Evolutionary conservation across 495 filamentous ascomycete genomes (phyloP).

Genomic region (Echria macrotheca): DNA sequence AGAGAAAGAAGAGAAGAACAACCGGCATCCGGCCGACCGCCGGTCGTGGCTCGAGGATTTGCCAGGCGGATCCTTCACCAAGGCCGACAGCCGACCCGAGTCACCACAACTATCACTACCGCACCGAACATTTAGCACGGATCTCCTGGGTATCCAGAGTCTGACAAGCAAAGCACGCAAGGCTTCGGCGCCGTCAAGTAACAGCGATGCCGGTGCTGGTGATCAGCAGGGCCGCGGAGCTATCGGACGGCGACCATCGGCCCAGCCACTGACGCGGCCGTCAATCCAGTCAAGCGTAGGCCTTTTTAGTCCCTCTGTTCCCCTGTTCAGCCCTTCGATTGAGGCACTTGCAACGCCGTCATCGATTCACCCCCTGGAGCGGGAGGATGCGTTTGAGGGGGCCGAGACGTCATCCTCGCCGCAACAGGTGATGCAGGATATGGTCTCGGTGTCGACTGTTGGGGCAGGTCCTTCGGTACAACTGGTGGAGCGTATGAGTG

Average conservation of each 20-base stretch:
- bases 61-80: constrained; percentile 29
- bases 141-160: constrained; percentile 40
- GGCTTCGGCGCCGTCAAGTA: constrained; percentile 40
- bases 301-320: constrained; percentile 25
- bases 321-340: constrained; percentile 30
- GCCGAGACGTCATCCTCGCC: constrained; percentile 57
- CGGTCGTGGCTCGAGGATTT: constrained; percentile 65
- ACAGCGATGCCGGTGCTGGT: constrained; percentile 35
- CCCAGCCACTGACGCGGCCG: constrained; percentile 30
- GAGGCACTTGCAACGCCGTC: constrained; percentile 22
- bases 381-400: constrained; percentile 63
- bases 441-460: constrained; percentile 81
- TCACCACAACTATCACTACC: constrained; percentile 39
- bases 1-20: constrained; percentile 60
- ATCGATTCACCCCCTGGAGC: constrained; percentile 58
- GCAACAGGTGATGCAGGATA: constrained; percentile 73
- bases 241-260: constrained; percentile 34
- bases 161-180: constrained; percentile 40
- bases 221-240: constrained; percentile 19
- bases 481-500: constrained; percentile 93
- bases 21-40: constrained; percentile 58
- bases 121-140: constrained; percentile 43
- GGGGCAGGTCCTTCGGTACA: constrained; percentile 91
- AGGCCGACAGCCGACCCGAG: constrained; percentile 40
- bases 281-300: constrained; percentile 14